phyloP scores from a whole-genome alignment of 2,329 filamentous ascomycete genomes.

The Arthroderma sp. region DNA sequence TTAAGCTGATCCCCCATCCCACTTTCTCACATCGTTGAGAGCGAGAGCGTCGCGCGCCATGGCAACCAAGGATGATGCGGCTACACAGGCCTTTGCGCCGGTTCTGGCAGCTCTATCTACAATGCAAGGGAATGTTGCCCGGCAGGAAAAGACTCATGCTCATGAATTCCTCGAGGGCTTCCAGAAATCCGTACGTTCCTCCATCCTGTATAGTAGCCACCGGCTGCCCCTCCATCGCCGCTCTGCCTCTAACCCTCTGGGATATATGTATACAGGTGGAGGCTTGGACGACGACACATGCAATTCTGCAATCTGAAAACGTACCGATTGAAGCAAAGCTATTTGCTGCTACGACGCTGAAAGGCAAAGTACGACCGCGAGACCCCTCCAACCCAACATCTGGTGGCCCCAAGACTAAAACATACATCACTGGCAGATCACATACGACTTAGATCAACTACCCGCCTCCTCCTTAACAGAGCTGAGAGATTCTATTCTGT shows the following conservation, averaged over 20 bases:
- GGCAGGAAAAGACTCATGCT: constrained; percentile 73
- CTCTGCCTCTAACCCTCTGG: neutral
- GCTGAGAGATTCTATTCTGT: constrained; percentile 71
- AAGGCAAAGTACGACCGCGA: constrained; percentile 67
- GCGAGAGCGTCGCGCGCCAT: constrained; percentile 34
- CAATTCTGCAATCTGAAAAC: constrained; percentile 64
- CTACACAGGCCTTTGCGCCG: constrained; percentile 62
- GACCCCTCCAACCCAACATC: constrained; percentile 2
- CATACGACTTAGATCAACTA: constrained; percentile 87
- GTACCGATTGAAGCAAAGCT: constrained; percentile 75
- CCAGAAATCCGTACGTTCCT: constrained; percentile 76
- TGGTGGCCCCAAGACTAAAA: neutral
- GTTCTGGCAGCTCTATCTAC: constrained; percentile 80
- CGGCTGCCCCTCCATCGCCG: constrained; percentile 3
- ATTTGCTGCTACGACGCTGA: constrained; percentile 91
- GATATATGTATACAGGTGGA: constrained; percentile 47
- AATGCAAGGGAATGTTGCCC: constrained; percentile 73
- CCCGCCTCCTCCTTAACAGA: constrained; percentile 59
- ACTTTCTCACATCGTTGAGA: neutral
- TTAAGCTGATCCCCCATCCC: neutral
- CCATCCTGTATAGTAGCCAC: neutral
- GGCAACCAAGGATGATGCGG: constrained; percentile 51
- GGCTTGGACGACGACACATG: constrained; percentile 81
- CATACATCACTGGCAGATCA: constrained; percentile 51
- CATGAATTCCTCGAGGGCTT: constrained; percentile 87